phyloP scores from a whole-genome alignment of 192 early-diverging fungal genomes.

The Borealophlyctis nickersoniae region DNA sequence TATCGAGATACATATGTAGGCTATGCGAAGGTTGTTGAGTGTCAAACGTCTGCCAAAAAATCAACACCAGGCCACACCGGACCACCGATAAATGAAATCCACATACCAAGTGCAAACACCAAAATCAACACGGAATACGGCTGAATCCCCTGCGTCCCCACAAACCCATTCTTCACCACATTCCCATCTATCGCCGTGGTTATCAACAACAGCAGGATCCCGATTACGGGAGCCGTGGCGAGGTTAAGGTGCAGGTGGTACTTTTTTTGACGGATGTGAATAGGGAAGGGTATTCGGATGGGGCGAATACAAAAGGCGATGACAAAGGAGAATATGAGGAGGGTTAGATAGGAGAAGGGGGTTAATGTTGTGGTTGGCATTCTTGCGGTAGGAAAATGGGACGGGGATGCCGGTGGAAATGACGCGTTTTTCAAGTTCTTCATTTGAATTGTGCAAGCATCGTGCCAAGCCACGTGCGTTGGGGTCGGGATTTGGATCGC shows the following conservation, averaged over 20 bases:
- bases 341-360: conserved; percentile 54
- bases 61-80: neutral
- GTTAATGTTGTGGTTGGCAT: conserved; percentile 8
- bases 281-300: conserved; percentile 49
- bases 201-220: conserved; percentile 65
- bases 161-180: conserved; percentile 54
- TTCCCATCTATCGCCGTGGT: conserved; percentile 48
- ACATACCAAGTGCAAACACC: conserved; percentile 65
- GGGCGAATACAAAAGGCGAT: conserved; percentile 63
- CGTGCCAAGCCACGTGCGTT: too few species aligned
- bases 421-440: too few species aligned
- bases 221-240: conserved; percentile 69
- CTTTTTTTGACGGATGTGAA: neutral
- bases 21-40: conserved; percentile 30
- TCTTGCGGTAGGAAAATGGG: too few species aligned
- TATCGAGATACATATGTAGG: conserved; percentile 80
- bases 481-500: too few species aligned
- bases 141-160: conserved; percentile 59
- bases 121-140: conserved; percentile 82
- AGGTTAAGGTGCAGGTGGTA: conserved; percentile 45
- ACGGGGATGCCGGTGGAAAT: too few species aligned
- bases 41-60: neutral
- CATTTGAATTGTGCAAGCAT: too few species aligned
- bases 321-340: conserved; percentile 57
- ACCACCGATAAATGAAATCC: neutral